Evolutionary conservation across 108 stramenopile species (phyloP).

Genomic region (Cyclotella atomus): DNA sequence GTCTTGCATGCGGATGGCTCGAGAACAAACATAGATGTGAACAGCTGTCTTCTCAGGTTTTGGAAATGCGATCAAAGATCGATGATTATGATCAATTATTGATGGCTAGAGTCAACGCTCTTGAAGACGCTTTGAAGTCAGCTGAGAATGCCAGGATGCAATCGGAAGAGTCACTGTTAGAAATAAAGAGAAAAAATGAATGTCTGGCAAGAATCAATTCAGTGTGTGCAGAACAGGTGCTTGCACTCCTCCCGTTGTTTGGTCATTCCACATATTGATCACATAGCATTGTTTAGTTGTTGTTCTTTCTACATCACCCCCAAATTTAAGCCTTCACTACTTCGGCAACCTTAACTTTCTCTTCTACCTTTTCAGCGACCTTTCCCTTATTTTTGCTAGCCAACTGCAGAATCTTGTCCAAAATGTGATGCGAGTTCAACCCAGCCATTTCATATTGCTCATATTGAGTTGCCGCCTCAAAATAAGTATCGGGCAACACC

Average conservation of each 20-base stretch:
- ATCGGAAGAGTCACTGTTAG: neutral
- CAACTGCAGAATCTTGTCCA: slow-evolving; percentile 81
- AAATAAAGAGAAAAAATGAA: neutral
- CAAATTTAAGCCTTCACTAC: neutral
- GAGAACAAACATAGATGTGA: neutral
- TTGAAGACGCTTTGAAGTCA: neutral
- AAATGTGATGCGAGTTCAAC: slow-evolving; percentile 91
- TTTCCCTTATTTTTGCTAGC: slow-evolving; percentile 73
- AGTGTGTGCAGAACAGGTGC: neutral
- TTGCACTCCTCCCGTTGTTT: neutral
- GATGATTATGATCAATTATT: neutral
- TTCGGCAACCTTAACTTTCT: neutral
- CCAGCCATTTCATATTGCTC: slow-evolving; percentile 98
- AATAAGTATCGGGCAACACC: slow-evolving; percentile 95
- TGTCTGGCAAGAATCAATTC: neutral
- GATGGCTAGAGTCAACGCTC: neutral
- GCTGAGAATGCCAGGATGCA: neutral
- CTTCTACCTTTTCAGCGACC: slow-evolving; percentile 51
- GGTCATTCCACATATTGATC: too few relatives aligned
- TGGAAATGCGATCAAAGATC: neutral
- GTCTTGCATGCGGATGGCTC: slow-evolving; percentile 6
- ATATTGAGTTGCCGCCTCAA: slow-evolving; percentile 94
- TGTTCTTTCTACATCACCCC: neutral
- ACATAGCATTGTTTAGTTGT: too few relatives aligned
- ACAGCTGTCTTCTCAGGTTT: neutral